A percentile compares a stretch with the other conserved stretches of the same genome.
phyloP scores from a whole-genome alignment of 2,329 filamentous ascomycete genomes.

The Sarocladiaceae sp. region DNA sequence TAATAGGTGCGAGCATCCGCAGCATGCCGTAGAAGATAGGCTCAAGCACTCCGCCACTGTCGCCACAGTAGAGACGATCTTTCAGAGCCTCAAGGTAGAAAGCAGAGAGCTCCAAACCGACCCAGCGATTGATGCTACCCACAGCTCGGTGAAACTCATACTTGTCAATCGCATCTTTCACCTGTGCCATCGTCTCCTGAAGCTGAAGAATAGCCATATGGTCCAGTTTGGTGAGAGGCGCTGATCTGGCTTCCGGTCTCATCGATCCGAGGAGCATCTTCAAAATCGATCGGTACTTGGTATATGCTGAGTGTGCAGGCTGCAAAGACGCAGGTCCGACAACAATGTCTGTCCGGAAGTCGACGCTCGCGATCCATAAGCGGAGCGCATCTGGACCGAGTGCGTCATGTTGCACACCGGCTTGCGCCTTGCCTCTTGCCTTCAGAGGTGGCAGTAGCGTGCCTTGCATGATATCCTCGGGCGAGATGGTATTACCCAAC shows the following conservation, averaged over 20 bases:
- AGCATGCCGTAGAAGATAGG: constrained; percentile 69
- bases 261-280: constrained; percentile 85
- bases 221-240: constrained; percentile 58
- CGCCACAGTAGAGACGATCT: constrained; percentile 84
- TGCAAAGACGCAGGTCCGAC: constrained; percentile 76
- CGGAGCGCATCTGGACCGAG: constrained; percentile 85
- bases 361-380: constrained; percentile 86
- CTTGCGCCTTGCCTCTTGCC: constrained; percentile 45
- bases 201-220: constrained; percentile 76
- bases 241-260: constrained; percentile 45
- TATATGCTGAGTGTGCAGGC: constrained; percentile 68
- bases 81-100: constrained; percentile 95
- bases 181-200: constrained; percentile 57
- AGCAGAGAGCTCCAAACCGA: constrained; percentile 77
- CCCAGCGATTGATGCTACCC: constrained; percentile 71
- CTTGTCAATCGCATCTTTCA: constrained; percentile 60
- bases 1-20: constrained; percentile 75
- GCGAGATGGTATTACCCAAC: constrained; percentile 80
- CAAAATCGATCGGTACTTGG: constrained; percentile 85
- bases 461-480: constrained; percentile 80
- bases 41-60: constrained; percentile 59
- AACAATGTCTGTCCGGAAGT: constrained; percentile 84
- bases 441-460: constrained; percentile 69
- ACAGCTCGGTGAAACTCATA: constrained; percentile 83
- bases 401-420: constrained; percentile 50